phyloP scores from a whole-genome alignment of 2,329 filamentous ascomycete species.

The Lasiodiplodia hormozganensis region DNA sequence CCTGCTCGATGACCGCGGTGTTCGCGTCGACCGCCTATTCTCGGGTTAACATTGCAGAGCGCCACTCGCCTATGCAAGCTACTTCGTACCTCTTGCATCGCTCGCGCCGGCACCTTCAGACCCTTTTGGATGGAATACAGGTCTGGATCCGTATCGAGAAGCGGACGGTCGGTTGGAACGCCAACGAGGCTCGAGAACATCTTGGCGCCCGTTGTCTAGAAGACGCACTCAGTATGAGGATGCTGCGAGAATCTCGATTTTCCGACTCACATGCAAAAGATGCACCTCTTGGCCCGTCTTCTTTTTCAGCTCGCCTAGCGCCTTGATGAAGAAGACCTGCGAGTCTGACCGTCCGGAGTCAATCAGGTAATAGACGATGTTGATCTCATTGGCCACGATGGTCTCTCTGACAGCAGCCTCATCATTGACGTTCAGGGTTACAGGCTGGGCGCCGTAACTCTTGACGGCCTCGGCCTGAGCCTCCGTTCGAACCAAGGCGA shows the following conservation, averaged over 20 bases:
- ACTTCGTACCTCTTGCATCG: constrained; percentile 37
- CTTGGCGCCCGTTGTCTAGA: constrained; percentile 58
- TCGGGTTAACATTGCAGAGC: background rate
- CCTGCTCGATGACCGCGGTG: constrained; percentile 52
- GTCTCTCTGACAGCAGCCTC: constrained; percentile 43
- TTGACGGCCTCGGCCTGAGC: constrained; percentile 55
- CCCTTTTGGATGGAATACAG: constrained; percentile 55
- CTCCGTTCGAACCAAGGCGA: constrained; percentile 56
- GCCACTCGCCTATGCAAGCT: background rate
- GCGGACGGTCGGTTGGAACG: constrained; percentile 48
- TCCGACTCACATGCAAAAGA: constrained; percentile 50
- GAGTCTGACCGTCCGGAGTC: constrained; percentile 45
- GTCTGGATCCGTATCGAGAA: constrained; percentile 54
- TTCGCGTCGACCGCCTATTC: constrained; percentile 52
- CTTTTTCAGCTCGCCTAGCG: constrained; percentile 53
- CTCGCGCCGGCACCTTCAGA: constrained; percentile 35
- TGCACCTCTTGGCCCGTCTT: constrained; percentile 53
- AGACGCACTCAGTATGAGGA: background rate
- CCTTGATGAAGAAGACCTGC: constrained; percentile 54
- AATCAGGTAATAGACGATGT: constrained; percentile 57
- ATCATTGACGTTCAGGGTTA: constrained; percentile 51
- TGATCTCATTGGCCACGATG: constrained; percentile 54
- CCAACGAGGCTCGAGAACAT: constrained; percentile 58
- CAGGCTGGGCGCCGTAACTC: constrained; percentile 52
- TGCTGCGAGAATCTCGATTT: background rate